Percentiles rank a stretch among this genome's conserved stretches.
Evolutionary conservation across 495 filamentous ascomycete species (phyloP).

Genomic region (Xanthoparmelia taractica): DNA sequence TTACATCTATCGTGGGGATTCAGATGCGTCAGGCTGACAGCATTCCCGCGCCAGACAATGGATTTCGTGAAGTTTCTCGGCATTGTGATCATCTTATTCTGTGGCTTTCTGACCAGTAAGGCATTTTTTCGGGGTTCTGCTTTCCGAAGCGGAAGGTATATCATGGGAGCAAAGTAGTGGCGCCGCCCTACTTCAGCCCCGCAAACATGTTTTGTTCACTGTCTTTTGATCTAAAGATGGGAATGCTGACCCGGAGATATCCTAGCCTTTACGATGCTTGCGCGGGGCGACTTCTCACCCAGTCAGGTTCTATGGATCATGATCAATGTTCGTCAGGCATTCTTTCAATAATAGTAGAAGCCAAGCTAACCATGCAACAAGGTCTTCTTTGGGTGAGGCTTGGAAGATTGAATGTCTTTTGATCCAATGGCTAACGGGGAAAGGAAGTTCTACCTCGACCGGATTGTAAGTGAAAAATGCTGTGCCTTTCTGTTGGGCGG

Average conservation of each 20-base stretch:
- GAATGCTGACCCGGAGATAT: no score
- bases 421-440: slow-evolving; percentile 9
- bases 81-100: slow-evolving; percentile 57
- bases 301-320: slow-evolving; percentile 76
- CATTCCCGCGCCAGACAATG: slow-evolving; percentile 54
- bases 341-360: neutral
- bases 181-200: no score
- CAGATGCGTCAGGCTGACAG: slow-evolving; percentile 25
- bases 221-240: no score
- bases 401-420: neutral
- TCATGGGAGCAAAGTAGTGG: no score
- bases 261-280: slow-evolving; percentile 84
- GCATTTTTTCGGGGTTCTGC: no score
- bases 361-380: slow-evolving; percentile 1
- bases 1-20: neutral
- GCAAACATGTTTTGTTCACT: no score
- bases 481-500: neutral
- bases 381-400: slow-evolving; percentile 40
- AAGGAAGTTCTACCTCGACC: neutral
- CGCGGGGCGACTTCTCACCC: slow-evolving; percentile 66
- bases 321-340: slow-evolving; percentile 55
- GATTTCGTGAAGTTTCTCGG: slow-evolving; percentile 87
- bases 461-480: slow-evolving; percentile 11
- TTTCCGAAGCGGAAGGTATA: no score
- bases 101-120: slow-evolving; percentile 84